phyloP scores from a whole-genome alignment of 805 yeast species.

The Metschnikowia colocasiae region DNA sequence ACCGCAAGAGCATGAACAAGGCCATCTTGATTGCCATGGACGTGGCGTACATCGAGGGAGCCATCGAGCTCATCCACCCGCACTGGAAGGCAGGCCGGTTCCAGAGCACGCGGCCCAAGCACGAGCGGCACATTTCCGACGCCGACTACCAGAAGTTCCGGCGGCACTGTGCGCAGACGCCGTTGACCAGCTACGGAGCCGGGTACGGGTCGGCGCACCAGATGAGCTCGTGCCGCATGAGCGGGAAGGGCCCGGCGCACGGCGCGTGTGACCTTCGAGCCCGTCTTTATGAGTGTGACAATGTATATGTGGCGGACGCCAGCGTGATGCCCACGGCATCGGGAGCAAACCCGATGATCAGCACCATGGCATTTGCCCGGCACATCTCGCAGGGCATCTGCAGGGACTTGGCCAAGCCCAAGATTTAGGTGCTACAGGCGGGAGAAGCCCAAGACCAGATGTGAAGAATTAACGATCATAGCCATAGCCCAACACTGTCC shows the following conservation, averaged over 20 bases:
- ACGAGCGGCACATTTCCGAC: conserved; percentile 39
- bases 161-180: conserved; percentile 23
- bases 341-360: conserved; percentile 53
- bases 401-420: conserved; percentile 26
- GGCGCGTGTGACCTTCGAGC: conserved; percentile 46
- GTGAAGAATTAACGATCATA: too few relatives aligned
- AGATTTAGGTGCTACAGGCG: background rate
- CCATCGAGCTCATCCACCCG: conserved; percentile 39
- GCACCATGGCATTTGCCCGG: conserved; percentile 46
- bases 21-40: conserved; percentile 42
- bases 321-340: conserved; percentile 50
- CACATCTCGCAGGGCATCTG: conserved; percentile 38
- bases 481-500: too few relatives aligned
- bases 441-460: too few relatives aligned
- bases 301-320: conserved; percentile 49
- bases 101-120: conserved; percentile 31
- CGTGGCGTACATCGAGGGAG: conserved; percentile 47
- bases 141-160: conserved; percentile 42
- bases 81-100: conserved; percentile 36
- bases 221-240: conserved; percentile 50
- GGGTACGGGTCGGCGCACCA: conserved; percentile 50
- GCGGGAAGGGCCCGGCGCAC: conserved; percentile 41
- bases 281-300: conserved; percentile 44
- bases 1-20: conserved; percentile 35
- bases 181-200: conserved; percentile 28